Evolutionary conservation across 495 filamentous ascomycete genomes (phyloP).

Genomic region (Hypoxylon intermedium): DNA sequence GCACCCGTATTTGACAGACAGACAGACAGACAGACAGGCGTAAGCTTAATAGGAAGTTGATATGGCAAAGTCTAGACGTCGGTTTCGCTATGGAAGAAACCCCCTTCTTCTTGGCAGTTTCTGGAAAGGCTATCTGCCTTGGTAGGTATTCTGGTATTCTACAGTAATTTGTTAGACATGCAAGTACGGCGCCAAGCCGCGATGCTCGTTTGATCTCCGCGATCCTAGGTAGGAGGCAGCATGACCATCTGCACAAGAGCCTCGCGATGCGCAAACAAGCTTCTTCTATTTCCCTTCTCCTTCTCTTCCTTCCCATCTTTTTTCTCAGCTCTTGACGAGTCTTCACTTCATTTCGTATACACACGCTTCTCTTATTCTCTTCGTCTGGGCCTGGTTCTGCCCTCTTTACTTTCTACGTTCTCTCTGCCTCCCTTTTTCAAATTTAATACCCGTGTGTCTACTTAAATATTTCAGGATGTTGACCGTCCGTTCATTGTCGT

Average conservation of each 20-base stretch:
- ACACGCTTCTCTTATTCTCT: constrained; percentile 12
- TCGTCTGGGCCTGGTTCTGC: constrained; percentile 12
- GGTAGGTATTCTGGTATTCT: background rate
- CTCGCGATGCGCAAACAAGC: constrained; percentile 6
- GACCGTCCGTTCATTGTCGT: constrained; percentile 38
- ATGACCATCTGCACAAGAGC: constrained; percentile 3
- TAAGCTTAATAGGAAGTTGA: too few species aligned
- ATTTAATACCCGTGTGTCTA: too few species aligned
- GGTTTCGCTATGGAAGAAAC: background rate
- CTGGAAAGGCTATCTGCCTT: too few species aligned
- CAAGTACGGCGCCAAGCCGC: background rate
- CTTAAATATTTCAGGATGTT: constrained; percentile 38
- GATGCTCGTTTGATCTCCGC: constrained; percentile 32
- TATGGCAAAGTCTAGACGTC: too few species aligned
- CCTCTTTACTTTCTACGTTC: constrained; percentile 1
- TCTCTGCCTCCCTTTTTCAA: background rate
- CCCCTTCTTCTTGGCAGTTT: constrained; percentile 19
- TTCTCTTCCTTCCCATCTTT: background rate
- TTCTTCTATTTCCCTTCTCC: constrained; percentile 24
- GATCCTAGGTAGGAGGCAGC: constrained; percentile 19
- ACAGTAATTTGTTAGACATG: constrained; percentile 3
- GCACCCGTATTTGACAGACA: too few species aligned
- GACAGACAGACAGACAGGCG: too few species aligned
- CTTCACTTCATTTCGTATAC: constrained; percentile 17
- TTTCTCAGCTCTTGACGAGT: constrained; percentile 36